These are phyloP conservation scores for Nothopassalora personata DNA, from an alignment of 2,329 filamentous ascomycete species.

Conservation along the genomic window DNA sequence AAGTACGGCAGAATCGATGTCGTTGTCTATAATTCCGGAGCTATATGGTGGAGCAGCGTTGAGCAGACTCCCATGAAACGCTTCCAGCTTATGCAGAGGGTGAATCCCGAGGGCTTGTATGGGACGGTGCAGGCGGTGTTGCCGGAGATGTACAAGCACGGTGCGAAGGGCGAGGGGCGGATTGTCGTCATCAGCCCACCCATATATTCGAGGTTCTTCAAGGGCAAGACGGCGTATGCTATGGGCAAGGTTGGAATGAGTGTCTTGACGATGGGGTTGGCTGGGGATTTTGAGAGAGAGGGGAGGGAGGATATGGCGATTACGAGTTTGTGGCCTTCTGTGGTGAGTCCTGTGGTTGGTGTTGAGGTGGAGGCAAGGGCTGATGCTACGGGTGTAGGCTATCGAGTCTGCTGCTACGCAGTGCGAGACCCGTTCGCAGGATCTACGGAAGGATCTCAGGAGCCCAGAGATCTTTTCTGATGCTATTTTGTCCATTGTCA, in stretches of 20 bases:
- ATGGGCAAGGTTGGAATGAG: constrained; percentile 60
- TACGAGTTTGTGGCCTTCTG: constrained; percentile 76
- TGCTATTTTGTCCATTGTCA: constrained; percentile 67
- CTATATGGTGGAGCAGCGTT: constrained; percentile 68
- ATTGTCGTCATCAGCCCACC: constrained; percentile 77
- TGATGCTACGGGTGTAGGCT: constrained; percentile 36
- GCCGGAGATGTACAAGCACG: constrained; percentile 55
- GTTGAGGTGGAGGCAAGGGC: neutral
- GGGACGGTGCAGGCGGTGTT: constrained; percentile 62
- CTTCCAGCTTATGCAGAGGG: constrained; percentile 61
- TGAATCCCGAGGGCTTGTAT: constrained; percentile 73
- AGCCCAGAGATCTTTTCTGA: constrained; percentile 67
- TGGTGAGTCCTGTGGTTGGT: constrained; percentile 44
- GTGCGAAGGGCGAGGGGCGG: constrained; percentile 49
- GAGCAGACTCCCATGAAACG: constrained; percentile 57
- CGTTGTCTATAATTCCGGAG: constrained; percentile 76
- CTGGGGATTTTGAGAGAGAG: constrained; percentile 72
- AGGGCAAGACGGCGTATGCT: constrained; percentile 81
- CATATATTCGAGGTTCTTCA: constrained; percentile 79
- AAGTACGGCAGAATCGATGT: constrained; percentile 63
- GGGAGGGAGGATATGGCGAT: constrained; percentile 65
- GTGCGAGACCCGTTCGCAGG: constrained; percentile 33
- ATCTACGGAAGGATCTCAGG: constrained; percentile 24
- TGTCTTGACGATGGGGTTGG: constrained; percentile 72
- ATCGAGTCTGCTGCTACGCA: constrained; percentile 73